Evolutionary conservation across 306 rosid genomes (phyloP).

Genomic region (Pyrus communis): DNA sequence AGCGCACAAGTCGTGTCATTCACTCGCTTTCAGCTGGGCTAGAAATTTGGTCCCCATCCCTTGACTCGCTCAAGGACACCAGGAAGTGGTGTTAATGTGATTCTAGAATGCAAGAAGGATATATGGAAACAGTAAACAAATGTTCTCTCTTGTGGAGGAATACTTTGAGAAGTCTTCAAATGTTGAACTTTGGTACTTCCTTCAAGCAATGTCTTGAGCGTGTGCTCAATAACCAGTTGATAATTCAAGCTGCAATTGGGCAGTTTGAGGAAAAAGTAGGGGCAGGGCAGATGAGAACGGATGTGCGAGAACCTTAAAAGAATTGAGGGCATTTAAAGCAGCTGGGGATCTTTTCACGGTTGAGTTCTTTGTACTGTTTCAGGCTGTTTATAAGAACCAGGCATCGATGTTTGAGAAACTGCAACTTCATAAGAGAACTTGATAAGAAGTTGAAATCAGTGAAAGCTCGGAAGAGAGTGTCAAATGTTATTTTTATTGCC

Average conservation of each 20-base stretch:
- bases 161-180: slow-evolving; percentile 58
- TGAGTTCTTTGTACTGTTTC: slow-evolving; percentile 4
- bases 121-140: slow-evolving; percentile 52
- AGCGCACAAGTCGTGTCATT: slow-evolving; percentile 59
- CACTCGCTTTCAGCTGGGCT: slow-evolving; percentile 53
- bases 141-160: slow-evolving; percentile 51
- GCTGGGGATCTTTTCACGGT: slow-evolving; percentile 57
- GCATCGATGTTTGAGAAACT: slow-evolving; percentile 42
- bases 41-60: slow-evolving; percentile 48
- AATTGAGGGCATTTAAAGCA: slow-evolving; percentile 52
- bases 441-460: slow-evolving; percentile 68
- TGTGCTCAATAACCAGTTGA: slow-evolving; percentile 43
- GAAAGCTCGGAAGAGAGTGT: slow-evolving; percentile 57
- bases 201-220: slow-evolving; percentile 59
- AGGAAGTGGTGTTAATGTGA: not conserved
- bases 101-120: slow-evolving; percentile 64
- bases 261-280: slow-evolving; percentile 44
- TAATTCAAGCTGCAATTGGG: slow-evolving; percentile 47
- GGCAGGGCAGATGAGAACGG: slow-evolving; percentile 34
- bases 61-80: slow-evolving; percentile 28
- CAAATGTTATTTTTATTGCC: slow-evolving; percentile 56
- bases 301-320: slow-evolving; percentile 48
- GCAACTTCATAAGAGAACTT: slow-evolving; percentile 48
- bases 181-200: slow-evolving; percentile 54
- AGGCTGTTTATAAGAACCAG: slow-evolving; percentile 30